A percentile compares a stretch with the other conserved stretches of the same genome.
These are phyloP conservation scores for Punica granatum DNA, from an alignment of 345 rosid species.

Conservation along the genomic window DNA sequence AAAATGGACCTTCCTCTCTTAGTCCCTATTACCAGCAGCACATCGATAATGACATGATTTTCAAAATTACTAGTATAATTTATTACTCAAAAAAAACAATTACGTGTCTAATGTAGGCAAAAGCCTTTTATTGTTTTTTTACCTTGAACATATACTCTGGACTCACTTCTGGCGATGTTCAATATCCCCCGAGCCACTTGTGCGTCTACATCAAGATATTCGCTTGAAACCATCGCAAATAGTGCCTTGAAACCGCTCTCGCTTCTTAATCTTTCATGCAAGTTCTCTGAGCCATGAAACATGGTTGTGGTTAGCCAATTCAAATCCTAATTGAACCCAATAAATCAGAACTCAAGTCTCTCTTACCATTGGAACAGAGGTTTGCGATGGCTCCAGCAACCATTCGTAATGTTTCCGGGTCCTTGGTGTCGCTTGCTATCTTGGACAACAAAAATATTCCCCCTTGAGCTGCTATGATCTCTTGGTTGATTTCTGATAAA, in stretches of 20 bases:
- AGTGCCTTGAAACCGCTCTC: constrained; percentile 96
- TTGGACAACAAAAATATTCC: constrained; percentile 71
- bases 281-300: constrained; percentile 51
- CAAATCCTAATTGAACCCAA: too few species aligned
- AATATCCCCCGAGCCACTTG: constrained; percentile 97
- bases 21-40: constrained; percentile 32
- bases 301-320: not conserved
- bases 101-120: too few species aligned
- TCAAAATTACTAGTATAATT: too few species aligned
- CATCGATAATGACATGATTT: too few species aligned
- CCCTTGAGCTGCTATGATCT: constrained; percentile 86
- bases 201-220: constrained; percentile 90
- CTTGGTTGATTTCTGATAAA: constrained; percentile 82
- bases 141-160: constrained; percentile 80
- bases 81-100: too few species aligned
- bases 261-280: constrained; percentile 71
- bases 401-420: constrained; percentile 93
- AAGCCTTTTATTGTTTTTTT: too few species aligned
- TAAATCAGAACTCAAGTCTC: not conserved
- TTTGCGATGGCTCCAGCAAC: constrained; percentile 98
- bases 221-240: constrained; percentile 86
- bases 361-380: constrained; percentile 88
- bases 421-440: constrained; percentile 84
- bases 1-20: constrained; percentile 73
- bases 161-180: constrained; percentile 95